Evolutionary conservation across 345 rosid species (phyloP).

Genomic region (Corchorus capsularis): DNA sequence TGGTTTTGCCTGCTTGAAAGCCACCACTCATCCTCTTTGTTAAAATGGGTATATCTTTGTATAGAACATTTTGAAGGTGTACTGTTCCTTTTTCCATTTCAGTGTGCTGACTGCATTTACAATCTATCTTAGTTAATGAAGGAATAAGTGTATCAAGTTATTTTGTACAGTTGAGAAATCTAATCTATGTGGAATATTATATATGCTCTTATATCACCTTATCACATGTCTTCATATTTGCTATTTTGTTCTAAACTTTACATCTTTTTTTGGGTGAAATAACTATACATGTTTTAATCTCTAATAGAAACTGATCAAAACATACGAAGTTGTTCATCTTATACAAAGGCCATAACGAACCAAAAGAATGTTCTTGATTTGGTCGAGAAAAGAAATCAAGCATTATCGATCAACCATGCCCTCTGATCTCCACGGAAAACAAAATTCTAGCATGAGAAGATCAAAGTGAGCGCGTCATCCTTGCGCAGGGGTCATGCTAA

Average conservation of each 20-base stretch:
- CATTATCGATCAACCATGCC: too few species aligned
- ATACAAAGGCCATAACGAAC: too few species aligned
- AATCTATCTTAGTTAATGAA: conserved; percentile 14
- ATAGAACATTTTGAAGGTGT: conserved; percentile 34
- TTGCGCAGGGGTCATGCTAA: too few species aligned
- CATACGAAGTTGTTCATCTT: not conserved
- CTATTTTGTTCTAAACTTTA: not conserved
- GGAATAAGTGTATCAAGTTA: conserved; percentile 28
- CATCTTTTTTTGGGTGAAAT: too few species aligned
- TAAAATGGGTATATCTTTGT: conserved; percentile 32
- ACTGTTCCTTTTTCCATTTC: not conserved
- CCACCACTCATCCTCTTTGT: conserved; percentile 26
- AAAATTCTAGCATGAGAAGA: too few species aligned
- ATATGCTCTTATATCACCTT: not conserved
- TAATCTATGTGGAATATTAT: conserved; percentile 16
- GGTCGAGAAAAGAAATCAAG: too few species aligned
- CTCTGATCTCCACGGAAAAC: too few species aligned
- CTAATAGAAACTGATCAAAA: not conserved
- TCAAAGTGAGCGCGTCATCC: too few species aligned
- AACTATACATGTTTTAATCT: not conserved
- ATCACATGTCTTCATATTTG: not conserved
- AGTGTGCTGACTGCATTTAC: conserved; percentile 25
- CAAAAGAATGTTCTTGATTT: too few species aligned
- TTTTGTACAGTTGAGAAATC: conserved; percentile 45
- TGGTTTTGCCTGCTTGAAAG: conserved; percentile 21